Percentiles rank a stretch among this genome's conserved stretches.
Evolutionary conservation across 1,139 yeast species (phyloP).

Genomic region (Nakaseomyces kungkrabaensis): DNA sequence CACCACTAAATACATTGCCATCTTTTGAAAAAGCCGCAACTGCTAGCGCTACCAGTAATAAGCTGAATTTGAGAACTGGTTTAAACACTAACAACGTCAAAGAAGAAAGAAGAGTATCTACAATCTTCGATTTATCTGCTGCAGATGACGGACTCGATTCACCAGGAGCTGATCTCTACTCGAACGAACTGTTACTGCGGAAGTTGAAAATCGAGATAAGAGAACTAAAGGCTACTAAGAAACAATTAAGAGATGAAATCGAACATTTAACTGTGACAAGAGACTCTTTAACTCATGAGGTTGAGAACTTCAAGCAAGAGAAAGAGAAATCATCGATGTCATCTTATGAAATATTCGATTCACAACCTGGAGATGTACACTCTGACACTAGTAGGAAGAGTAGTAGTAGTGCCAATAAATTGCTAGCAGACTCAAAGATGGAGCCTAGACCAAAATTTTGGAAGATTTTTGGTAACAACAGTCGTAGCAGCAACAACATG

Average conservation of each 20-base stretch:
- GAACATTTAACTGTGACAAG: slow-evolving; percentile 24
- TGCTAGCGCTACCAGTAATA: not conserved
- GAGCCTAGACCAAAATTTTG: slow-evolving; percentile 2
- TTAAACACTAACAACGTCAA: not conserved
- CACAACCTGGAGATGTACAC: not conserved
- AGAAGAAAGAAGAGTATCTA: not conserved
- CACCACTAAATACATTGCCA: not conserved
- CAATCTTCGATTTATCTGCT: not conserved
- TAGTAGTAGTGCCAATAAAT: not conserved
- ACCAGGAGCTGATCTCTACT: not conserved
- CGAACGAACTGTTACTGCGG: slow-evolving; percentile 27
- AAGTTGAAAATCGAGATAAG: slow-evolving; percentile 29
- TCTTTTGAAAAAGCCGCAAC: not conserved
- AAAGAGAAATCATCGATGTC: slow-evolving; percentile 11
- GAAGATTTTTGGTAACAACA: not conserved
- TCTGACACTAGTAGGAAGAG: slow-evolving; percentile 1
- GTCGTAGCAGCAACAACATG: not conserved
- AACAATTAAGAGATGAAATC: slow-evolving; percentile 18
- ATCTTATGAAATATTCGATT: slow-evolving; percentile 3
- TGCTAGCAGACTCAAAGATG: not conserved
- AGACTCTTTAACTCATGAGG: slow-evolving; percentile 27
- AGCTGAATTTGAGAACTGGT: not conserved
- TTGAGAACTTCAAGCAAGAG: slow-evolving; percentile 24
- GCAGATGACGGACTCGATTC: not conserved
- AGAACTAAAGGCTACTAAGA: slow-evolving; percentile 24